Conservation (phyloP, 169 alveolate genomes). For the Cryptosporidium bovis region DNA sequence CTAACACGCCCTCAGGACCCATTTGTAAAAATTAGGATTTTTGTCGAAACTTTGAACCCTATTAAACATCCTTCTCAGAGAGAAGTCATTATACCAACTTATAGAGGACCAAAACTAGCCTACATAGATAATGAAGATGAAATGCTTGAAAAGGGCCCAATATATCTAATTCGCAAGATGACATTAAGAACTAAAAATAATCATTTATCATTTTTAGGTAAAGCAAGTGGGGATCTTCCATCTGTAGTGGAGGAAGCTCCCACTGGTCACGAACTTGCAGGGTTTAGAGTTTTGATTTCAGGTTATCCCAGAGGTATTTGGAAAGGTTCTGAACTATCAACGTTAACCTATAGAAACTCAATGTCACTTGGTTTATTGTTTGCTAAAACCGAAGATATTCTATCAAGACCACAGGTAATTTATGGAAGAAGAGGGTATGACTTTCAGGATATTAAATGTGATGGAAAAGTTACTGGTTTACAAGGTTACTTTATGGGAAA, state of each 20-base stretch:
- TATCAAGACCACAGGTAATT: constrained; percentile 37
- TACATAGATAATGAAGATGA: constrained; percentile 45
- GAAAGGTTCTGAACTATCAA: constrained; percentile 26
- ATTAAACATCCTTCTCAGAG: constrained; percentile 48
- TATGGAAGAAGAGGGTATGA: constrained; percentile 67
- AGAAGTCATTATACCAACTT: constrained; percentile 52
- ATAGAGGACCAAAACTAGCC: constrained; percentile 51
- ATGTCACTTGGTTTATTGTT: constrained; percentile 58
- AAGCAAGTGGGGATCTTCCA: constrained; percentile 35
- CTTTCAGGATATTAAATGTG: constrained; percentile 67
- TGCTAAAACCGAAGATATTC: constrained; percentile 48
- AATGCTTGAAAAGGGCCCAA: constrained; percentile 48
- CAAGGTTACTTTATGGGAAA: constrained; percentile 68
- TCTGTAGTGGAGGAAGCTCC: constrained; percentile 73
- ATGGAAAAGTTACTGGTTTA: constrained; percentile 62
- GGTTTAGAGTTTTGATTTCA: constrained; percentile 59
- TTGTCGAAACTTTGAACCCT: constrained; percentile 65
- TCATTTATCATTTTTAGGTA: constrained; percentile 74
- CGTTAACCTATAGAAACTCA: constrained; percentile 51
- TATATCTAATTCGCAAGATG: constrained; percentile 52
- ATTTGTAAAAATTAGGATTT: constrained; percentile 59
- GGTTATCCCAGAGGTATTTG: constrained; percentile 61
- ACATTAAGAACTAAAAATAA: constrained; percentile 51
- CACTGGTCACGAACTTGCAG: constrained; percentile 37
- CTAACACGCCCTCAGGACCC: constrained; percentile 69